Conservation (phyloP, 495 filamentous ascomycete genomes). For the Annulohypoxylon maeteangense region DNA sequence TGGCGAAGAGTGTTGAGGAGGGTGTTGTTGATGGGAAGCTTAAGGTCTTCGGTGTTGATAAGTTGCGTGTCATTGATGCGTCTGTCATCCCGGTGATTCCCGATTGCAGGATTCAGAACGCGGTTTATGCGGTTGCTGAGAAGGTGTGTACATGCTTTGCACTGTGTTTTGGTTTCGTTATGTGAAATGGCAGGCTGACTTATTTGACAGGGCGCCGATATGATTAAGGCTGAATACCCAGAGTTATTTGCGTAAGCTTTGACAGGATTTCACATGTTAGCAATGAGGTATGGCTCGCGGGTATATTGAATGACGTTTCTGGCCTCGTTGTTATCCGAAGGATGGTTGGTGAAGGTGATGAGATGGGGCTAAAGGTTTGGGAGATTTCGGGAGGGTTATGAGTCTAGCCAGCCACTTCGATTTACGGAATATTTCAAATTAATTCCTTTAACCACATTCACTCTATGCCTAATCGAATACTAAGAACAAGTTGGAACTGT, state of each 20-base stretch:
- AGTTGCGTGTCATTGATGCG: conserved; percentile 63
- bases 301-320: neutral
- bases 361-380: neutral
- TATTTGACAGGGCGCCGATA: conserved; percentile 55
- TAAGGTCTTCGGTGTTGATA: conserved; percentile 64
- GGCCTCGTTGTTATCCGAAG: neutral
- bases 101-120: conserved; percentile 58
- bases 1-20: conserved; percentile 62
- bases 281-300: neutral
- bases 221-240: conserved; percentile 56
- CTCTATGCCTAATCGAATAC: neutral
- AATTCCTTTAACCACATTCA: neutral
- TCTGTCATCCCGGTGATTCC: conserved; percentile 60
- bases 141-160: conserved; percentile 49
- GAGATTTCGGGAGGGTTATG: neutral
- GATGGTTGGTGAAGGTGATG: neutral
- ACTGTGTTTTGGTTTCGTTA: neutral
- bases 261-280: neutral
- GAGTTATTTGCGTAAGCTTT: conserved; percentile 45
- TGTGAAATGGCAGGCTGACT: conserved; percentile 24
- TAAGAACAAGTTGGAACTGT: neutral
- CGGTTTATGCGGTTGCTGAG: conserved; percentile 69
- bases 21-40: conserved; percentile 66
- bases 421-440: neutral
- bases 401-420: neutral